Percentiles rank a stretch among this genome's conserved stretches.
Evolutionary conservation across 352 stramenopile species (phyloP).

Genomic region (Globisporangium heterothallicum): DNA sequence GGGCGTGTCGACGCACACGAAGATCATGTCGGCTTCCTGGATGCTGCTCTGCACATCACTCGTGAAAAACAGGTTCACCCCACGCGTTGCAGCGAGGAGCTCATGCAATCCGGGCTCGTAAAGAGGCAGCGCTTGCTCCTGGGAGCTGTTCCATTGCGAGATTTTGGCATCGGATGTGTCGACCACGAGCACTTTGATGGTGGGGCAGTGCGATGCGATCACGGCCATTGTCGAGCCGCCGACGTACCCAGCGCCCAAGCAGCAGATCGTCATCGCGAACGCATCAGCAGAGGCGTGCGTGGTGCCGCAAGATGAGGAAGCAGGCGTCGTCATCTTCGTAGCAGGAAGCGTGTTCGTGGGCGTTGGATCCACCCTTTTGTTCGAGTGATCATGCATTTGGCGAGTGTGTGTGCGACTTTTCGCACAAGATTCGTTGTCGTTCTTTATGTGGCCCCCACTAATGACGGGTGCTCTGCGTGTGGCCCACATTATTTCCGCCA

Average conservation of each 20-base stretch:
- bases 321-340: too few species aligned
- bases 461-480: too few species aligned
- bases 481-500: too few species aligned
- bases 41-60: constrained; percentile 97
- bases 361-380: too few species aligned
- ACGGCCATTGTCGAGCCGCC: constrained; percentile 99
- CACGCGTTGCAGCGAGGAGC: constrained; percentile 90
- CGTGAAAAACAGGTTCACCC: constrained; percentile 98
- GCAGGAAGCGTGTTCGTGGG: too few species aligned
- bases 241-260: constrained; percentile 98
- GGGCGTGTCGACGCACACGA: constrained; percentile 99
- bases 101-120: constrained; percentile 98
- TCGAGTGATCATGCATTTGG: too few species aligned
- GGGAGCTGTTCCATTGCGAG: constrained; percentile 94
- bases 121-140: constrained; percentile 96
- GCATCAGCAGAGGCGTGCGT: too few species aligned
- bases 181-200: constrained; percentile 97
- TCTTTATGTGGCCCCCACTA: too few species aligned
- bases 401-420: too few species aligned
- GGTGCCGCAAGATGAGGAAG: too few species aligned
- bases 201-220: constrained; percentile 96
- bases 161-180: constrained; percentile 96
- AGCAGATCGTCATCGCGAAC: constrained; percentile 94
- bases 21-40: constrained; percentile 97
- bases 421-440: too few species aligned